Percentiles rank a stretch among this genome's conserved stretches.
Conservation (phyloP, 331 rosid species). For the Phaseolus coccineus region DNA sequence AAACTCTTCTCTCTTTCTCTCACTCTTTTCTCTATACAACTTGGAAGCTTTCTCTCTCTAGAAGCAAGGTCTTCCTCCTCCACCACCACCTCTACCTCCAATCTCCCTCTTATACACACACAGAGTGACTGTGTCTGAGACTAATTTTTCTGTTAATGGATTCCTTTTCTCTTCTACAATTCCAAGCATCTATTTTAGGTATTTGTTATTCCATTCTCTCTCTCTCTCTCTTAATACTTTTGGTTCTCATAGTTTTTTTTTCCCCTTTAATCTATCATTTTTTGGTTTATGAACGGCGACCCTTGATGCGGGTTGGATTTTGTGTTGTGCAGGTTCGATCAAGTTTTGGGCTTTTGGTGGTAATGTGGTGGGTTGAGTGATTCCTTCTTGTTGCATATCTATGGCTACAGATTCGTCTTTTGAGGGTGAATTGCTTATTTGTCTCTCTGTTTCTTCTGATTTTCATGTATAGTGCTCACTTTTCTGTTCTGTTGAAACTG, state of each 20-base stretch:
- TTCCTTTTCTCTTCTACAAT: constrained; percentile 60
- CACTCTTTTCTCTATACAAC: constrained; percentile 27
- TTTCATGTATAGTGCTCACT: not conserved
- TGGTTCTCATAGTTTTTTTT: constrained; percentile 15
- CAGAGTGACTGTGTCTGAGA: constrained; percentile 16
- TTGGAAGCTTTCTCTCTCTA: constrained; percentile 41
- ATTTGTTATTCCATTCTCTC: constrained; percentile 55
- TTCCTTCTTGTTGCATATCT: constrained; percentile 48
- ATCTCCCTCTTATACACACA: constrained; percentile 45
- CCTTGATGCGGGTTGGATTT: constrained; percentile 41
- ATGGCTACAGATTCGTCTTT: constrained; percentile 77
- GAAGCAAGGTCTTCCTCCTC: constrained; percentile 33
- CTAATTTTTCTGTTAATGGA: constrained; percentile 51
- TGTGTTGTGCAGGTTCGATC: constrained; percentile 53
- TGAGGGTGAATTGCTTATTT: constrained; percentile 59
- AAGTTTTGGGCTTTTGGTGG: constrained; percentile 52
- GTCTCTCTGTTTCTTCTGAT: constrained; percentile 39
- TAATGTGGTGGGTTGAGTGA: constrained; percentile 64
- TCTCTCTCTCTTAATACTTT: constrained; percentile 41
- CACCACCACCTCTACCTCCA: constrained; percentile 47
- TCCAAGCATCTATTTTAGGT: constrained; percentile 61
- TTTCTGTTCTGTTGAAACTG: constrained; percentile 10
- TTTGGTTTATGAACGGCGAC: constrained; percentile 23
- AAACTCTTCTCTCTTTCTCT: not conserved
- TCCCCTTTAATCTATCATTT: constrained; percentile 19